Base-by-base conservation (phyloP, 2,329 filamentous ascomycete genomes). In the Colletotrichum sp. region DNA sequence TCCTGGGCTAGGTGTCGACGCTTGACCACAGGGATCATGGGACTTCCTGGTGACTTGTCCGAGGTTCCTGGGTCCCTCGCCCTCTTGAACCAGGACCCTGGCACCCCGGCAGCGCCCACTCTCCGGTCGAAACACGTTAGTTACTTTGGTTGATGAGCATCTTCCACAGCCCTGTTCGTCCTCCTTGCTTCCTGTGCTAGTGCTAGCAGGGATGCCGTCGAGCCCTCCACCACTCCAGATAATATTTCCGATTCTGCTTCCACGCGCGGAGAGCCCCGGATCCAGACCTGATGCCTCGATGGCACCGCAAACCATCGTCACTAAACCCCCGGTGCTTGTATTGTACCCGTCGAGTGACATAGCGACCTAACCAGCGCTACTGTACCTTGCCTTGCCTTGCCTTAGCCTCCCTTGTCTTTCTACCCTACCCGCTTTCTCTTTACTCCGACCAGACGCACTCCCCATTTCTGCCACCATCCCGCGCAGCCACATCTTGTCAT, bases 181-280 rank as follows among this genome's bases (percentile, higher is more conserved):
- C 78, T 84, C 85, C 81, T 84, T 81, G 78, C 82, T 77, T 83
- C 80, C 74, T 81, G 82, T 82, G 82, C 82, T 79, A 75, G 76
- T 72, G 77, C 73, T 78, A 77, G 79, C 76, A 78, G 70, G 79
- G 81, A 79, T 80, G 81, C 79, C 82, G 82, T 82, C 82, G 82
- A 60, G 68, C 63, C 74, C 74, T 77, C 76, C 76, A 69, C 72
- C 68, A 72, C 75, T 85, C 85, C 81, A 87, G 82, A 86, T 85
- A 85, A 87, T 88, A 87, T 86, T 87, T 85, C 86, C 86, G 86
- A 87, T 84, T 85, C 82, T 86, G 85, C 82, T 86, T 85, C 22
- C 71, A 84, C 83, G 84, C 82, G 83, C 84, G 83, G 84, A 85
- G 84, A 86, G 84, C 84, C 85, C 86, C 85, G 84, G 84, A 84